phyloP scores from a whole-genome alignment of 1,139 yeast species.

The Blastobotrys niveus region DNA sequence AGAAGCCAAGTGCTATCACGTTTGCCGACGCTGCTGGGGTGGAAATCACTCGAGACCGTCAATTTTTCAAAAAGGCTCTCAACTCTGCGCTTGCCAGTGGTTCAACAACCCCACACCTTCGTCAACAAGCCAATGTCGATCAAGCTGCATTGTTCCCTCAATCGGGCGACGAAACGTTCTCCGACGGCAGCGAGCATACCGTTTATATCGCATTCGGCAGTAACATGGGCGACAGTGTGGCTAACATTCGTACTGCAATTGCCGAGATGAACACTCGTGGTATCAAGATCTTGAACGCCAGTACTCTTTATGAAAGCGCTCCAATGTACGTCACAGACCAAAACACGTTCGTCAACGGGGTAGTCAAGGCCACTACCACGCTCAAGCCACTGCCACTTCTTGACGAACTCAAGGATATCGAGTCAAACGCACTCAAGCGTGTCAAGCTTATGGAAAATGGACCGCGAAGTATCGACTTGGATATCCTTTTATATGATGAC shows the following conservation, averaged over 20 bases:
- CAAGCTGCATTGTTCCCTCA: conserved; percentile 22
- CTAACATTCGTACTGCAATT: conserved; percentile 57
- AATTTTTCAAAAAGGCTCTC: conserved; percentile 30
- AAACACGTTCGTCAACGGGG: conserved; percentile 79
- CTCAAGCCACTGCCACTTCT: conserved; percentile 62
- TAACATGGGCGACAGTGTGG: conserved; percentile 67
- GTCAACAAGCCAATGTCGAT: too few species aligned
- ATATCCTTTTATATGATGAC: conserved; percentile 69
- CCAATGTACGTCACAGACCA: conserved; percentile 91
- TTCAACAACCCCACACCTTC: conserved; percentile 9
- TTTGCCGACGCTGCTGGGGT: conserved; percentile 91
- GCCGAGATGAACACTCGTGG: conserved; percentile 40
- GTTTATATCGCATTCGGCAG: conserved; percentile 88
- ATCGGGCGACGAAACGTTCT: conserved; percentile 16
- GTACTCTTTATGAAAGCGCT: conserved; percentile 77
- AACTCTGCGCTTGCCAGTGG: conserved; percentile 9
- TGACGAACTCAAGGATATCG: conserved; percentile 61
- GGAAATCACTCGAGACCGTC: conserved; percentile 47
- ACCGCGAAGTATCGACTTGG: conserved; percentile 85
- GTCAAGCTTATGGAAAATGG: conserved; percentile 81
- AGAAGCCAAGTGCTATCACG: conserved; percentile 84
- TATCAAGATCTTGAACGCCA: conserved; percentile 52
- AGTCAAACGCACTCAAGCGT: conserved; percentile 64
- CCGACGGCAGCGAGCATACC: conserved; percentile 38
- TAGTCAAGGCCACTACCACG: conserved; percentile 52